A percentile compares a stretch with the other conserved stretches of the same genome.
Conservation (phyloP, 495 filamentous ascomycete species). For the Penicillium macrosclerotiorum region DNA sequence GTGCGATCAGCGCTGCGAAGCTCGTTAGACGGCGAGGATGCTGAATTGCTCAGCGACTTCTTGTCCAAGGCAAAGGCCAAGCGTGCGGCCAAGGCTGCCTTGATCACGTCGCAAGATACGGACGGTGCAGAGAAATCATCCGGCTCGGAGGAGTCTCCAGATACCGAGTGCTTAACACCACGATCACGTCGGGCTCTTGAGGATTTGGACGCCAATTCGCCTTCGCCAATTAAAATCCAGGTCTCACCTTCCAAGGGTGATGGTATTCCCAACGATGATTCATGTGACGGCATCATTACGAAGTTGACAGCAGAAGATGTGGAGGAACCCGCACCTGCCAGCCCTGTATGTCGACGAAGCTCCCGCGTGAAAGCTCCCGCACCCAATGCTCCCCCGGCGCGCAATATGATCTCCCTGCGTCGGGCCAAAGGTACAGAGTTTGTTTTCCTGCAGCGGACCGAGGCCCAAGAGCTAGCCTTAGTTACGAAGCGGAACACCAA, state of each 20-base stretch:
- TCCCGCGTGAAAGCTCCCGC: constrained; percentile 33
- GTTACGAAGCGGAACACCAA: constrained; percentile 55
- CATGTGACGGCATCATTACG: constrained; percentile 11
- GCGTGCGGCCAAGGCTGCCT: constrained; percentile 50
- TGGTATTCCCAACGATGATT: constrained; percentile 8
- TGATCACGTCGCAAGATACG: constrained; percentile 22
- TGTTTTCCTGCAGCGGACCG: constrained; percentile 53
- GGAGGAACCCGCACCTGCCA: constrained; percentile 25
- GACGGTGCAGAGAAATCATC: constrained; percentile 16
- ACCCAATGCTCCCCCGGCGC: constrained; percentile 31
- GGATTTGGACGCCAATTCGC: constrained; percentile 54
- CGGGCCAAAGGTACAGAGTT: constrained; percentile 55
- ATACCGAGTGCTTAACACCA: constrained; percentile 34
- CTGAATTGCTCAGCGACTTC: constrained; percentile 59
- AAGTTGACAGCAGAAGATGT: constrained; percentile 24
- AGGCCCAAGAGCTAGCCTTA: constrained; percentile 57
- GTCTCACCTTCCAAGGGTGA: constrained; percentile 31
- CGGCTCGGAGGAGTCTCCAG: constrained; percentile 20
- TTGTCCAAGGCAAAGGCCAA: constrained; percentile 58
- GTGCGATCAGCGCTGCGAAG: constrained; percentile 44
- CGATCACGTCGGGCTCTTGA: constrained; percentile 49
- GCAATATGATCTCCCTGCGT: constrained; percentile 53
- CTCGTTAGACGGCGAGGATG: constrained; percentile 54
- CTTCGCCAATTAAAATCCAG: constrained; percentile 44
- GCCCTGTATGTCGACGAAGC: constrained; percentile 42